Base-by-base conservation (phyloP, 805 yeast genomes). In the Starmera quercuum region DNA sequence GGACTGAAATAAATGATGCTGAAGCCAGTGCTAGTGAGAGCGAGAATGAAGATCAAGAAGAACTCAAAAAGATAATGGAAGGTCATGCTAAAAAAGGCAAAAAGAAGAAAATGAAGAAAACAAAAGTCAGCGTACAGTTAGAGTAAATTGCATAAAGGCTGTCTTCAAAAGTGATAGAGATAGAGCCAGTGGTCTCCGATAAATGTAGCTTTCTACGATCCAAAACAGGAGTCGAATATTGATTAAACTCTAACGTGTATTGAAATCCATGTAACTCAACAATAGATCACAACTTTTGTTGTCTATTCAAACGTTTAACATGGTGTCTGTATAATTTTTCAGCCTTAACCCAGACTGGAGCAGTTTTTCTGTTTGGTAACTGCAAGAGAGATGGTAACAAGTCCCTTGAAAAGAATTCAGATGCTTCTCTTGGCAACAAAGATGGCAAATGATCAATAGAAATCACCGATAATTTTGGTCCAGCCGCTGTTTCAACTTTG, bases 371-470 rank as follows among this genome's bases (percentile, higher is more conserved):
- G 43, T 85, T 63, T 49, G 94, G 88, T 51, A 92, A 71, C 56
- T 83, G 78, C 60, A 84, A 72, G 57, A 92, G 70, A 13, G 94
- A 83, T 27, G 99, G 98, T 53, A 92, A 63, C 57, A 92, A 69
- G 61, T 92, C 97, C 41, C 64, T 72, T 29, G 94, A 75, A 63
- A 86, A 92, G 42, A 78, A 78, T 66, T 92, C 98, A 7, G 96
- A 86, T 17, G 97, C 83, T 63, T 92, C 99, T 65, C 98, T 83
- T 53, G 99, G 99, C 45, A 92, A 71, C 56, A 92, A 66, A 7
- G 95, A 80, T 26, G 99, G 99, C 53, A 92, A 71, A 60, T 92
- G 99, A 64, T 92, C 99, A 48, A 92, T 92, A 13, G 96, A 86
- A 47, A 87, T 76, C 30, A 92, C 98, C 5, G 95, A 83, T 50